Percentiles rank a stretch among this genome's conserved stretches.
phyloP scores from a whole-genome alignment of 2,329 filamentous ascomycete genomes.

The Passalora sequoiae region DNA sequence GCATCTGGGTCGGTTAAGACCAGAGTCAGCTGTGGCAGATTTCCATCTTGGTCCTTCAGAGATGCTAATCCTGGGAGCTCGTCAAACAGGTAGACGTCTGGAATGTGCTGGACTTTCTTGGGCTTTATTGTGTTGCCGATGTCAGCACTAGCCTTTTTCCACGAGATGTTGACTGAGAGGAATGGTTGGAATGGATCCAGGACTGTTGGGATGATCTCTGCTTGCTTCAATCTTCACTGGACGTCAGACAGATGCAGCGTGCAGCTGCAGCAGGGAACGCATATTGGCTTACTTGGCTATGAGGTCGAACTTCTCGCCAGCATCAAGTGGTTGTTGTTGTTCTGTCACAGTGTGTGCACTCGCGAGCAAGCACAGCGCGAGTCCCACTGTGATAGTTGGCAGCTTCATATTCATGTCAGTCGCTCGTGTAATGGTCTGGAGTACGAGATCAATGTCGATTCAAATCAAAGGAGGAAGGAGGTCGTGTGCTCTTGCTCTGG shows the following conservation, averaged over 20 bases:
- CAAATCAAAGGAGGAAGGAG: slow-evolving; percentile 10
- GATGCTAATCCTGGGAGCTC: slow-evolving; percentile 9
- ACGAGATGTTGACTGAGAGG: slow-evolving; percentile 47
- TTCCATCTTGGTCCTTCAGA: slow-evolving; percentile 1
- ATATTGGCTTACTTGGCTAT: slow-evolving; percentile 18
- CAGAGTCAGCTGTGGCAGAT: slow-evolving; percentile 41
- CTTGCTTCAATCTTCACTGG: slow-evolving; percentile 24
- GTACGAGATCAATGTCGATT: background rate
- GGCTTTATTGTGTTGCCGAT: slow-evolving; percentile 53
- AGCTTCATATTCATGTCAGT: slow-evolving; percentile 7
- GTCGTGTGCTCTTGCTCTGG: slow-evolving; percentile 19
- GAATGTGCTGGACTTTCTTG: slow-evolving; percentile 39
- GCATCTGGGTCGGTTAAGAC: slow-evolving; percentile 56
- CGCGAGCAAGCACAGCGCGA: background rate
- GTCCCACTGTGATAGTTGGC: background rate
- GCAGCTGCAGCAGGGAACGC: background rate
- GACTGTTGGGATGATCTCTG: slow-evolving; percentile 40
- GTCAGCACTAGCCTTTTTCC: slow-evolving; percentile 41
- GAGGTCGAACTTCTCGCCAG: slow-evolving; percentile 11
- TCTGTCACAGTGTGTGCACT: background rate
- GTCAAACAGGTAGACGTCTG: slow-evolving; percentile 33
- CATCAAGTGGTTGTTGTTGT: slow-evolving; percentile 8
- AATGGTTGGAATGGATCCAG: slow-evolving; percentile 56
- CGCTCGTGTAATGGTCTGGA: background rate
- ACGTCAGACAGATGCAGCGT: background rate